Evolutionary conservation across 1,139 yeast genomes (phyloP).

Genomic region (Diutina sp.): DNA sequence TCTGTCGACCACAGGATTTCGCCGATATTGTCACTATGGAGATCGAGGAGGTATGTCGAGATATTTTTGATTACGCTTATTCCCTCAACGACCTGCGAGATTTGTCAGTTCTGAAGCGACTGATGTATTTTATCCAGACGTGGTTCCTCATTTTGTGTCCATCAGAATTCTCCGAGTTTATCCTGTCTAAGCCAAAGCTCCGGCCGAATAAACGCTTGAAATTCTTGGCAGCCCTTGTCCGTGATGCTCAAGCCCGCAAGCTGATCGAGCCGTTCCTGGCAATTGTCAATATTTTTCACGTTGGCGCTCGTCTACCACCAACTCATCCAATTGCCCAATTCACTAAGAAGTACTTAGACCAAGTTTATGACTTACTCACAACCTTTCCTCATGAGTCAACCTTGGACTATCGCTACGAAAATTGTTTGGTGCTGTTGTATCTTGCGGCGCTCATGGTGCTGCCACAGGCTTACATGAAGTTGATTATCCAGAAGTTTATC

Average conservation of each 20-base stretch:
- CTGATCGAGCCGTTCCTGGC: slow-evolving; percentile 32
- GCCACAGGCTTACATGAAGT: slow-evolving; percentile 20
- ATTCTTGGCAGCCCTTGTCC: slow-evolving; percentile 20
- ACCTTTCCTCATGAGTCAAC: not conserved
- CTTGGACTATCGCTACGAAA: slow-evolving; percentile 8
- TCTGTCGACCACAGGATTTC: not conserved
- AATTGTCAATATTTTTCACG: slow-evolving; percentile 25
- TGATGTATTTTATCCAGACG: slow-evolving; percentile 7
- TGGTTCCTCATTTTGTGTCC: slow-evolving; percentile 25
- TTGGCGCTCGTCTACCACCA: slow-evolving; percentile 25
- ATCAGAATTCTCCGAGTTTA: slow-evolving; percentile 23
- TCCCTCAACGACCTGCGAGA: not conserved
- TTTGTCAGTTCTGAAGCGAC: not conserved
- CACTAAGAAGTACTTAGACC: not conserved
- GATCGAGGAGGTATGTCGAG: not conserved
- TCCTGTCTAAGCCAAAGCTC: slow-evolving; percentile 18
- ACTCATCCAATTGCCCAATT: slow-evolving; percentile 3
- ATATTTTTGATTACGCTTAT: not conserved
- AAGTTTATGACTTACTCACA: not conserved
- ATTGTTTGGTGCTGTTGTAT: slow-evolving; percentile 23
- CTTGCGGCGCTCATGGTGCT: slow-evolving; percentile 30
- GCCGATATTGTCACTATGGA: not conserved
- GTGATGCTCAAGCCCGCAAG: slow-evolving; percentile 19
- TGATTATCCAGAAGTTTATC: slow-evolving; percentile 13
- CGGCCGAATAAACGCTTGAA: slow-evolving; percentile 22